phyloP scores from a whole-genome alignment of 768 basidiomycete species.

The Filobasidium floriforme region DNA sequence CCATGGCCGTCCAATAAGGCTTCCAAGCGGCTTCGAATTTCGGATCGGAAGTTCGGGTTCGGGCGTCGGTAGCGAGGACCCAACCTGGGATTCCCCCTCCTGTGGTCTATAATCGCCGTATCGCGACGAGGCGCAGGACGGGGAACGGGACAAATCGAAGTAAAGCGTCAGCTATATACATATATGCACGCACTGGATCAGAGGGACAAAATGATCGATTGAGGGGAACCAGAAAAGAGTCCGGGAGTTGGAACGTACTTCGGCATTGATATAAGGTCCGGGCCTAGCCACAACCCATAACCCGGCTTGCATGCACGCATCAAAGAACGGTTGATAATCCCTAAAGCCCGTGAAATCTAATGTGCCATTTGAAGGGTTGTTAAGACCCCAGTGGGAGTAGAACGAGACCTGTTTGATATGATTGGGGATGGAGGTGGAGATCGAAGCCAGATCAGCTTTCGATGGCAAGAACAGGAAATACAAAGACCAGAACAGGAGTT shows the following conservation, averaged over 20 bases:
- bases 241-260: conserved; percentile 42
- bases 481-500: too few relatives aligned
- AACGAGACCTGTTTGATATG: neutral
- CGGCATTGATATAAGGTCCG: conserved; percentile 47
- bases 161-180: too few relatives aligned
- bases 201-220: too few relatives aligned
- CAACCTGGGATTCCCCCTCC: conserved; percentile 52
- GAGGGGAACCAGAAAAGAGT: too few relatives aligned
- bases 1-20: conserved; percentile 21
- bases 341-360: conserved; percentile 67
- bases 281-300: conserved; percentile 74
- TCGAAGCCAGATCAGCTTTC: neutral
- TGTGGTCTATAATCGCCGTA: too few relatives aligned
- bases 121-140: too few relatives aligned
- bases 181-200: too few relatives aligned
- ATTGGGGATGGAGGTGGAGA: too few relatives aligned
- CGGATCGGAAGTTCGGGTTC: conserved; percentile 9
- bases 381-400: conserved; percentile 53
- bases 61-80: conserved; percentile 11
- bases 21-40: conserved; percentile 8
- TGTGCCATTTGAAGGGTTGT: conserved; percentile 65
- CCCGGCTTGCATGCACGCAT: conserved; percentile 65
- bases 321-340: conserved; percentile 61
- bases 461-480: too few relatives aligned
- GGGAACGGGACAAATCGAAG: too few relatives aligned